These are phyloP conservation scores for Fusarium sp. DNA, from an alignment of 2,329 filamentous ascomycete species.

Conservation along the genomic window DNA sequence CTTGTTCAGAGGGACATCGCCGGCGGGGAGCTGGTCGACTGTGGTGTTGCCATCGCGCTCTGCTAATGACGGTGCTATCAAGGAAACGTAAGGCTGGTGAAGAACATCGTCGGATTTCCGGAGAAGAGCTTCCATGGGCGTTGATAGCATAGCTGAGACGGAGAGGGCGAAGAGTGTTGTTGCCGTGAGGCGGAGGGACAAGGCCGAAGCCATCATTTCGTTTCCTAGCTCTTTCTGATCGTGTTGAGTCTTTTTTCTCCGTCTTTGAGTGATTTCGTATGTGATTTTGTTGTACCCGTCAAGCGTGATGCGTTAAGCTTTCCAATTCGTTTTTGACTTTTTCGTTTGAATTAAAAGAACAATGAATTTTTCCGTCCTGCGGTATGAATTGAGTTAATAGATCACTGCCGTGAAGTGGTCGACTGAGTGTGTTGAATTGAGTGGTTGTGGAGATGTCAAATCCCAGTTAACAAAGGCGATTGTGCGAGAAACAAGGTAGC, in stretches of 20 bases:
- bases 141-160: conserved; percentile 31
- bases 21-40: conserved; percentile 31
- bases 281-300: conserved; percentile 3
- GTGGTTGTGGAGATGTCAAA: conserved; percentile 33
- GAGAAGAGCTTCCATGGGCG: conserved; percentile 33
- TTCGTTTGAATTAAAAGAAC: conserved; percentile 5
- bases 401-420: conserved; percentile 11
- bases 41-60: conserved; percentile 33
- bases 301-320: conserved; percentile 15
- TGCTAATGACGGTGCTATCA: conserved; percentile 35
- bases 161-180: conserved; percentile 38
- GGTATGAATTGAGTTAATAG: conserved; percentile 29
- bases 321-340: background rate
- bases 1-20: conserved; percentile 53
- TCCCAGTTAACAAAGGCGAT: conserved; percentile 9
- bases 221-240: conserved; percentile 14
- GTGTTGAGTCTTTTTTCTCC: conserved; percentile 8
- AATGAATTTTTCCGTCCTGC: conserved; percentile 37
- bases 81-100: conserved; percentile 46
- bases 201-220: conserved; percentile 41
- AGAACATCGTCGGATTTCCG: conserved; percentile 51
- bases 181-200: conserved; percentile 36
- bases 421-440: conserved; percentile 3
- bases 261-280: conserved; percentile 9
- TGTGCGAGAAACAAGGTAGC: conserved; percentile 5